Conservation (phyloP, 352 stramenopile species). For the Phytophthora syringae region DNA sequence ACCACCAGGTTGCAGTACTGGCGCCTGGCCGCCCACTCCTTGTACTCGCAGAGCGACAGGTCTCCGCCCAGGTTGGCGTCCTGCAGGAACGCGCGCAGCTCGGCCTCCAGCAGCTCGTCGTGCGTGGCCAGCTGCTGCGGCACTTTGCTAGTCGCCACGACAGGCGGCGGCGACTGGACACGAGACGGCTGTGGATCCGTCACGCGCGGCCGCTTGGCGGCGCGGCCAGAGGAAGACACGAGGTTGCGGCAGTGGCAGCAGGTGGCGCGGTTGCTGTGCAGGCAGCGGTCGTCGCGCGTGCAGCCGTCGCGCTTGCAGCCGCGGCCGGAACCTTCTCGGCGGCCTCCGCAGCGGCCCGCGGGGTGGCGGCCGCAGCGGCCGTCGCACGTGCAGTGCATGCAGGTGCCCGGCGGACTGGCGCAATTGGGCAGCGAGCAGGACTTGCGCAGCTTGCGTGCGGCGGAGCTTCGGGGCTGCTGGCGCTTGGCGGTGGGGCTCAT, state of each 20-base stretch:
- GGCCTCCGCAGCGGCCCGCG: constrained; percentile 58
- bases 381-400: constrained; percentile 88
- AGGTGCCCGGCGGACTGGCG: constrained; percentile 56
- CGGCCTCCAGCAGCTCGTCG: constrained; percentile 32
- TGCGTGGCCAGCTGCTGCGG: background rate
- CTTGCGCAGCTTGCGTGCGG: constrained; percentile 67
- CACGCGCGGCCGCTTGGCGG: constrained; percentile 42
- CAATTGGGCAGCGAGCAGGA: constrained; percentile 74
- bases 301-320: constrained; percentile 71
- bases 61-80: constrained; percentile 38
- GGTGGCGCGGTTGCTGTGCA: constrained; percentile 75
- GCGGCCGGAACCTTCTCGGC: constrained; percentile 66
- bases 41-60: constrained; percentile 62
- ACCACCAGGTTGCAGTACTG: constrained; percentile 68
- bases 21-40: constrained; percentile 49
- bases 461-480: constrained; percentile 12
- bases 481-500: constrained; percentile 16
- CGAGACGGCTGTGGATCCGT: constrained; percentile 10
- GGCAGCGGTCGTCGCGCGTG: constrained; percentile 63
- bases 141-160: constrained; percentile 11
- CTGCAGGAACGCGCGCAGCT: constrained; percentile 40
- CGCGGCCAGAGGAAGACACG: constrained; percentile 59
- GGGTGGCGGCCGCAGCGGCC: constrained; percentile 68
- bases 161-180: constrained; percentile 3
- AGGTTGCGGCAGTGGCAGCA: constrained; percentile 85